Conservation (phyloP, 305 asterid species). For the Fraxinus dipetala region DNA sequence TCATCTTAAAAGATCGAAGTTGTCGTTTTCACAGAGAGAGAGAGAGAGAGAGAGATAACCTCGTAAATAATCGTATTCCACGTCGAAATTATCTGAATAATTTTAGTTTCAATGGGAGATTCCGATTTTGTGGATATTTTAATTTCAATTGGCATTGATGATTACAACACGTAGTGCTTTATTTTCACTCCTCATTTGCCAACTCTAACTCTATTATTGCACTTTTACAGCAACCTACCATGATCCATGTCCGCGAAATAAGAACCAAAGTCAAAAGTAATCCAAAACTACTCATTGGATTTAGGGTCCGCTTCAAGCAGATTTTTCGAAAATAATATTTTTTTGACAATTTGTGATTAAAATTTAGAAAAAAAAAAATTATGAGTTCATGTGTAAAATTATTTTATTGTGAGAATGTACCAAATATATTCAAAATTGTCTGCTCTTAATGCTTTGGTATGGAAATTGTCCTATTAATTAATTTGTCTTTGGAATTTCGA, state of each 20-base stretch:
- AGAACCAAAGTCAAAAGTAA: slow-evolving; percentile 22
- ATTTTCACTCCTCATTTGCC: slow-evolving; percentile 21
- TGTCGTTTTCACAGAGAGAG: not conserved
- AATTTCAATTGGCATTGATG: not conserved
- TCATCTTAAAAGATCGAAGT: not conserved
- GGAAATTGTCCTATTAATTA: not conserved
- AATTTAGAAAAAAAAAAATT: too few species aligned
- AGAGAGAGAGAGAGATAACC: too few species aligned
- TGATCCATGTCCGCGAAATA: slow-evolving; percentile 15
- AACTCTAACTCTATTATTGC: slow-evolving; percentile 17
- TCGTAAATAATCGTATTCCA: too few species aligned
- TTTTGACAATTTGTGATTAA: too few species aligned
- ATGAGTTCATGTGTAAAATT: not conserved
- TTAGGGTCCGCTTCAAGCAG: not conserved
- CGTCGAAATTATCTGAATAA: too few species aligned
- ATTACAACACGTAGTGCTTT: slow-evolving; percentile 1
- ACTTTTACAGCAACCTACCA: slow-evolving; percentile 15
- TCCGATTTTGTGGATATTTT: too few species aligned
- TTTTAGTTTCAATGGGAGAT: too few species aligned
- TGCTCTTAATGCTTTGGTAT: not conserved
- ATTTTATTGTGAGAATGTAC: too few species aligned
- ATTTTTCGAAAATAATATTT: too few species aligned
- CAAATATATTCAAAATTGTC: not conserved
- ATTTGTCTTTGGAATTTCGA: not conserved
- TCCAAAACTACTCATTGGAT: slow-evolving; percentile 3